phyloP scores from a whole-genome alignment of 1,139 yeast species.

The Lodderomyces pseudojiufengensis region DNA sequence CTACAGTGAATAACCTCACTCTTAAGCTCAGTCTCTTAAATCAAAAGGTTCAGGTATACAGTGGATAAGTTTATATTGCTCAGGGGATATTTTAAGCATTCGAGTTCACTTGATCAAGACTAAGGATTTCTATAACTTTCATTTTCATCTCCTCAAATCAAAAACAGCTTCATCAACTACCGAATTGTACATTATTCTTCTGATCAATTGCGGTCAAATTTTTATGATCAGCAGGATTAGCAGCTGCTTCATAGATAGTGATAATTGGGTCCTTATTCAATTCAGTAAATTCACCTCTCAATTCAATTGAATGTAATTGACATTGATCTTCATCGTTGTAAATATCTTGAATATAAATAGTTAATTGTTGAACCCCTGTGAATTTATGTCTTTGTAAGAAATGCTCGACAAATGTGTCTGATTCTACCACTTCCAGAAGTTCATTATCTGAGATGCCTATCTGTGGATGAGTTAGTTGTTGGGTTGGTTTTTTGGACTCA shows the following conservation, averaged over 20 bases:
- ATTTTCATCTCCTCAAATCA: too few relatives aligned
- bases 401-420: constrained; percentile 75
- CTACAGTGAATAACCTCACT: too few relatives aligned
- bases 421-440: constrained; percentile 28
- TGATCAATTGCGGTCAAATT: constrained; percentile 20
- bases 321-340: constrained; percentile 55
- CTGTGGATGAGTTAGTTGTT: constrained; percentile 60
- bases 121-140: too few relatives aligned
- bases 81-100: not conserved
- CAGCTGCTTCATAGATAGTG: constrained; percentile 82
- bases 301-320: constrained; percentile 65
- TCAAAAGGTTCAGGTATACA: not conserved
- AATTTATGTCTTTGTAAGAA: constrained; percentile 72
- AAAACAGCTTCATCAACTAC: constrained; percentile 8
- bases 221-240: constrained; percentile 88
- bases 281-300: constrained; percentile 75
- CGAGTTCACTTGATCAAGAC: too few relatives aligned
- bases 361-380: constrained; percentile 64
- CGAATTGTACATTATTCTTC: constrained; percentile 13
- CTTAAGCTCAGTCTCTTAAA: not conserved
- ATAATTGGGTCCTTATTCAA: constrained; percentile 65
- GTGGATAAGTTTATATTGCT: too few relatives aligned
- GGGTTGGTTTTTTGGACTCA: constrained; percentile 47
- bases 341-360: constrained; percentile 64
- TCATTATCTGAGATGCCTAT: constrained; percentile 45